Evolutionary conservation across 1,284 basidiomycete genomes (phyloP).

Genomic region (Entoloma clypeatum): DNA sequence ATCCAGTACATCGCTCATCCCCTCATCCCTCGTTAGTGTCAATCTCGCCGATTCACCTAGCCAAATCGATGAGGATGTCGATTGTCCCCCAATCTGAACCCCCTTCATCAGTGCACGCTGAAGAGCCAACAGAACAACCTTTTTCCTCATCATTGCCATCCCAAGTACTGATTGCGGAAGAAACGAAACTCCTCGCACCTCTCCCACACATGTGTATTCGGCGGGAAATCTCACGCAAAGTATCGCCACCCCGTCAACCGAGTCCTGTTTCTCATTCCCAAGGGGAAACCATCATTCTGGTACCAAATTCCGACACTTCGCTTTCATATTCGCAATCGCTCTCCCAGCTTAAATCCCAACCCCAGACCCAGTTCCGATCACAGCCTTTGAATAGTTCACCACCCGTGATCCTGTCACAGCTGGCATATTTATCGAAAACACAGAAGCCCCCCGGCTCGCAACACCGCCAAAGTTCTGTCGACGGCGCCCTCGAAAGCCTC

Average conservation of each 20-base stretch:
- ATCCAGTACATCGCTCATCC: neutral
- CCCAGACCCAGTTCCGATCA: constrained; percentile 19
- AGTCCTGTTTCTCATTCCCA: constrained; percentile 19
- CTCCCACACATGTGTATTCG: constrained; percentile 13
- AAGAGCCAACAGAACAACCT: constrained; percentile 14
- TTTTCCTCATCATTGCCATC: constrained; percentile 17
- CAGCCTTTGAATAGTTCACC: constrained; percentile 1
- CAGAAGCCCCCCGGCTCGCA: neutral
- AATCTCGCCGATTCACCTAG: neutral
- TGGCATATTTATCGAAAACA: constrained; percentile 8
- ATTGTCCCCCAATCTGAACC: constrained; percentile 23
- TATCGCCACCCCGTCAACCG: constrained; percentile 36
- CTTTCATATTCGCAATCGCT: constrained; percentile 33
- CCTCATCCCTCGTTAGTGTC: constrained; percentile 5
- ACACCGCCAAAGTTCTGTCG: neutral
- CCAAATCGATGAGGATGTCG: neutral
- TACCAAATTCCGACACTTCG: constrained; percentile 51
- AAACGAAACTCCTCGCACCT: constrained; percentile 14
- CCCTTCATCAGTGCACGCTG: constrained; percentile 39
- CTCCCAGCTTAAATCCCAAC: constrained; percentile 29
- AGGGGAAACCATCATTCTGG: constrained; percentile 40
- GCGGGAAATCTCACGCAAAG: constrained; percentile 28
- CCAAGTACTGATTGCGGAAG: constrained; percentile 10
- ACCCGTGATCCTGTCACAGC: constrained; percentile 16
- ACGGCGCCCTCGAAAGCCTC: neutral